A percentile compares a stretch with the other conserved stretches of the same genome.
phyloP scores from a whole-genome alignment of 83 land plant species.

The Thuja plicata region DNA sequence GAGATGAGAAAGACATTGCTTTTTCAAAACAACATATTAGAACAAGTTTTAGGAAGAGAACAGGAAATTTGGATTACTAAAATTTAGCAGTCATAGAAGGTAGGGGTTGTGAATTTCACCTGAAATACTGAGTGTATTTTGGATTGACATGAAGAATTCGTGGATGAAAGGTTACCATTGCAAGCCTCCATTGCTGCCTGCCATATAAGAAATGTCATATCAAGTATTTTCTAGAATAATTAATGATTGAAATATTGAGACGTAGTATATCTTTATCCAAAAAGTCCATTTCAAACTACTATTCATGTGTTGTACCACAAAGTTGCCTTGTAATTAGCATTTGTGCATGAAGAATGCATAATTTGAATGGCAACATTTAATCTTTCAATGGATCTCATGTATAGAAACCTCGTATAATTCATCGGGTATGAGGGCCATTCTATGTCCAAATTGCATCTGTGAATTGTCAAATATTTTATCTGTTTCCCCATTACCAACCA shows the following conservation, averaged over 20 bases:
- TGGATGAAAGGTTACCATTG: neutral
- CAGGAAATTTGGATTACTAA: neutral
- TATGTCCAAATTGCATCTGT: constrained; percentile 22
- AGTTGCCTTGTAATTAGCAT: neutral
- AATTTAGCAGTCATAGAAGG: neutral
- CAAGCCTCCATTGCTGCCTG: constrained; percentile 11
- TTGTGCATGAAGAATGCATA: neutral
- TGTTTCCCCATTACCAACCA: constrained; percentile 35
- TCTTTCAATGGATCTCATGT: neutral
- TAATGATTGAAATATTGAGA: neutral
- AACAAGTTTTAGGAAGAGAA: neutral
- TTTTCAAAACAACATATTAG: neutral
- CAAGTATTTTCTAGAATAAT: neutral
- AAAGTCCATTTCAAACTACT: neutral
- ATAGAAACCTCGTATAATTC: constrained; percentile 33
- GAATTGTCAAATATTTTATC: constrained; percentile 20
- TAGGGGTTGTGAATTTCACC: neutral
- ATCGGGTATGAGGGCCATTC: constrained; percentile 38
- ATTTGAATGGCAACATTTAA: neutral
- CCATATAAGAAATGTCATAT: neutral
- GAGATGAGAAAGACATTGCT: neutral
- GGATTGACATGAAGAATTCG: neutral
- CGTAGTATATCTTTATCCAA: neutral
- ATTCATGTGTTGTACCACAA: neutral
- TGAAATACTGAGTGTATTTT: neutral